phyloP scores from a whole-genome alignment of 257 asterid genomes.

The Scutellaria barbata region DNA sequence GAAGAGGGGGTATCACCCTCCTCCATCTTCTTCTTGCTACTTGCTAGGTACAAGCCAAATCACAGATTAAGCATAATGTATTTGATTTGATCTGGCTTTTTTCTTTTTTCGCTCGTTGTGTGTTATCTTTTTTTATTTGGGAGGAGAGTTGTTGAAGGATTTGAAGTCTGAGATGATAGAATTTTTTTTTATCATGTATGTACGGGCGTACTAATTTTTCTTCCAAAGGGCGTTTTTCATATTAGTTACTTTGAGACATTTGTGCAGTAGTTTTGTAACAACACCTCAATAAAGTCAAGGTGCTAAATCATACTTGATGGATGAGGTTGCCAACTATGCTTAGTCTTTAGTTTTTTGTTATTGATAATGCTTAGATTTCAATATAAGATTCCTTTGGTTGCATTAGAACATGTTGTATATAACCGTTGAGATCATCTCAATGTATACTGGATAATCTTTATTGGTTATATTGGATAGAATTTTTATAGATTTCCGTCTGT shows the following conservation, averaged over 20 bases:
- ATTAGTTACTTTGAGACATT: not conserved
- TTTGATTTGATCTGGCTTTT: not conserved
- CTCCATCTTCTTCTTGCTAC: slow-evolving; percentile 2
- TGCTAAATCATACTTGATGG: not conserved
- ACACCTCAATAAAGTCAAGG: not conserved
- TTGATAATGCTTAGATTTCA: slow-evolving; percentile 11
- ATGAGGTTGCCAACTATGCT: slow-evolving; percentile 4
- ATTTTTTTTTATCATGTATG: not conserved
- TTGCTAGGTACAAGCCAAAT: slow-evolving; percentile 15
- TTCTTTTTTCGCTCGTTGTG: not conserved
- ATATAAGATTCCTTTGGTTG: slow-evolving; percentile 6
- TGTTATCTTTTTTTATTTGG: slow-evolving; percentile 15
- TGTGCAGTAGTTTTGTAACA: not conserved
- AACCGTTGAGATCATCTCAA: slow-evolving; percentile 12
- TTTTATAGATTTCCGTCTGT: not conserved
- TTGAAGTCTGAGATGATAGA: not conserved
- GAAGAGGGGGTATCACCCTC: not conserved
- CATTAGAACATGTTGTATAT: slow-evolving; percentile 7
- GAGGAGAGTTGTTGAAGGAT: slow-evolving; percentile 1
- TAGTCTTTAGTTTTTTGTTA: not conserved
- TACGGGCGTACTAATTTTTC: not conserved
- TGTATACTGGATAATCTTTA: slow-evolving; percentile 6
- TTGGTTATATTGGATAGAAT: not conserved
- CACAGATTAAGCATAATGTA: not conserved
- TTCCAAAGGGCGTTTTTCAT: slow-evolving; percentile 1